Percentiles rank a stretch among this genome's conserved stretches.
Evolutionary conservation across 225 moss, liverwort and hornwort genomes (phyloP).

Genomic region (Pseudisothecium myosuroides): DNA sequence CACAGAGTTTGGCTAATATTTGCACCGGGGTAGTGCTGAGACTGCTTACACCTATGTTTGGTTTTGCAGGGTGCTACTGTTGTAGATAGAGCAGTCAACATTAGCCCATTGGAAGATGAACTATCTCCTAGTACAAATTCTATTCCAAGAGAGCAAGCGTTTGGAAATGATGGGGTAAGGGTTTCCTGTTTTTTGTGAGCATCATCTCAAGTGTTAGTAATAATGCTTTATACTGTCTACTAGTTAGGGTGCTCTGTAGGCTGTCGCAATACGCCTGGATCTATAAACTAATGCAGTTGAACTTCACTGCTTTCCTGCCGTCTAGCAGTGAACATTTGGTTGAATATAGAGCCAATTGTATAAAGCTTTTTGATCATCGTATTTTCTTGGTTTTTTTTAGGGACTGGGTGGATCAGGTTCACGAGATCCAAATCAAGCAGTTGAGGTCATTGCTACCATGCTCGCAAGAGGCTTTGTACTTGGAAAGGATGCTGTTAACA

Average conservation of each 20-base stretch:
- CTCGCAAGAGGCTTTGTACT: conserved; percentile 64
- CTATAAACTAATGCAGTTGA: neutral
- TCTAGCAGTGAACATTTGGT: neutral
- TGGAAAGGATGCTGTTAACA: conserved; percentile 67
- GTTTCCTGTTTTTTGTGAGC: neutral
- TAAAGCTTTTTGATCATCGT: neutral
- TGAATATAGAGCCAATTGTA: neutral
- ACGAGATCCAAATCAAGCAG: conserved; percentile 37
- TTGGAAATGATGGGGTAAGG: conserved; percentile 19
- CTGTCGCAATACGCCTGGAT: neutral
- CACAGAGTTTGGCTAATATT: neutral
- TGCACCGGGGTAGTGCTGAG: neutral
- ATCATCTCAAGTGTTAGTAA: neutral
- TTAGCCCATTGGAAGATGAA: conserved; percentile 42
- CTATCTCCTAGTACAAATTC: conserved; percentile 23
- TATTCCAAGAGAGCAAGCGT: conserved; percentile 21
- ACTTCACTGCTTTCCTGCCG: neutral
- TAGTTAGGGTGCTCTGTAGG: neutral
- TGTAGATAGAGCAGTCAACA: conserved; percentile 42
- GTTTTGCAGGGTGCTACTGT: conserved; percentile 41
- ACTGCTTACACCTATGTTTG: neutral
- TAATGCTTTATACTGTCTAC: neutral
- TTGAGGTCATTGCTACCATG: conserved; percentile 57
- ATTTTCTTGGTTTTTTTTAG: neutral
- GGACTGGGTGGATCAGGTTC: conserved; percentile 1